Base-by-base conservation (phyloP, 1,284 basidiomycete species). In the Apiotrichum laibachii region DNA sequence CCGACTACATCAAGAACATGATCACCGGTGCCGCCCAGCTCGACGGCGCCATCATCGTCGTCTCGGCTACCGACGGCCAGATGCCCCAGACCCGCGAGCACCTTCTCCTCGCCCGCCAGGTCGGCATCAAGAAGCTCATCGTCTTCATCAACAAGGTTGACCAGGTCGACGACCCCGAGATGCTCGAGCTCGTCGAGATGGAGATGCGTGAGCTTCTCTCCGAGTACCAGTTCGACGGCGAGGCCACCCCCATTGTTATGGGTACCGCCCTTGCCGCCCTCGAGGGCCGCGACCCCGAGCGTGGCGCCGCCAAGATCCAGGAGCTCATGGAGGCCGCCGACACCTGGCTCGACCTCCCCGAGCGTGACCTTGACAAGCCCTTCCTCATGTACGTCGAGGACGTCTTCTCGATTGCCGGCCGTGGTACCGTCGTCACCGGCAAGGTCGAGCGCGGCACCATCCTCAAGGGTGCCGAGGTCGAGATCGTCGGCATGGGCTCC, bases 81-180 rank as follows among this genome's bases (percentile, higher is more conserved):
- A 99, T 99, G 96, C 96, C 96, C 57, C 96, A 99, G 80, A 99
- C 96, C 57, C 88, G 95, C 70, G 96, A 99, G 83, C 96, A 99
- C 81, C 81, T 99, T 68, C 86, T 99, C 52, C 86, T 99, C 57
- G 95, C 95, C 70, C 90, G 92, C 75, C 96, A 99, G 82, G 93
- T 99, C 69, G 96, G 96, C 69, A 91, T 99, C 79, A 95, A 96
- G 82, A 92, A 90, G 80, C 86, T 99, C 45, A 92, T 99, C 65
- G 96, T 99, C 67, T 99, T 98, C 83, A 94, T 99, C 80, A 99
- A 63, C 62, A 97, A 98, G 82, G 88, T 99, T 65, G 96, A 99
- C 81, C 86, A 90, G 83, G 89, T 99, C 62, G 86, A 90, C 65
- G 96, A 99, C 84, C 85, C 87, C 35, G 96, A 99, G 84, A 98